Conservation (phyloP, 2,329 filamentous ascomycete genomes). For the Chaetomiaceae sp. region DNA sequence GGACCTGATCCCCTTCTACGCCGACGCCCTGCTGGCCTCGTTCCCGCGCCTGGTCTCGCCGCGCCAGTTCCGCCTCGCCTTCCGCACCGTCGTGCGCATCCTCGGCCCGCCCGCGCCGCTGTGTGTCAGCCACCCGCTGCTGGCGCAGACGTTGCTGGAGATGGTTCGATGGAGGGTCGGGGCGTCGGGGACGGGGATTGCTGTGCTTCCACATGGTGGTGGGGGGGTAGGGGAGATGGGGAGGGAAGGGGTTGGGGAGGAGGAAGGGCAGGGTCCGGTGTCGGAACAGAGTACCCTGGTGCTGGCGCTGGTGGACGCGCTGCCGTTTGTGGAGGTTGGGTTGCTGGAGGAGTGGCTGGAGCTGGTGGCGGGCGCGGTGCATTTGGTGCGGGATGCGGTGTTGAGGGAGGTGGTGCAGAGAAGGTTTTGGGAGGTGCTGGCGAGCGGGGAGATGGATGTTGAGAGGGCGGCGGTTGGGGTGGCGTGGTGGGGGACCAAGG, state of each 20-base stretch:
- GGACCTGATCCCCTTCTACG: slow-evolving; percentile 85
- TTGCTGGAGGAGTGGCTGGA: slow-evolving; percentile 77
- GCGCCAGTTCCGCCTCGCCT: slow-evolving; percentile 81
- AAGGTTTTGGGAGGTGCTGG: slow-evolving; percentile 73
- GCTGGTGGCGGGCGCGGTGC: slow-evolving; percentile 61
- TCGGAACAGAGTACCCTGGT: slow-evolving; percentile 75
- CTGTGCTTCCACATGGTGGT: slow-evolving; percentile 35
- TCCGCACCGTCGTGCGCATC: slow-evolving; percentile 77
- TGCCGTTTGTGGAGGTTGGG: slow-evolving; percentile 65
- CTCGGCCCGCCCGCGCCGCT: slow-evolving; percentile 73
- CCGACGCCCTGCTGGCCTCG: slow-evolving; percentile 70
- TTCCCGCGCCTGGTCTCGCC: slow-evolving; percentile 75
- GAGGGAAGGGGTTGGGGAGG: too few relatives aligned
- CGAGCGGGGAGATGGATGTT: slow-evolving; percentile 81
- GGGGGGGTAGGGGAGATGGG: too few relatives aligned
- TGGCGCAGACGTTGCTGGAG: slow-evolving; percentile 77
- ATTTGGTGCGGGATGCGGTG: slow-evolving; percentile 52
- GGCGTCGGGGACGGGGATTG: not conserved
- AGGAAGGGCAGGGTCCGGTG: slow-evolving; percentile 32
- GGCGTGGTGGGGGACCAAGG: slow-evolving; percentile 71
- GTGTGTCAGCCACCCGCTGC: slow-evolving; percentile 63
- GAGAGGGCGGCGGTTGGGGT: slow-evolving; percentile 73
- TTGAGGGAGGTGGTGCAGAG: slow-evolving; percentile 61
- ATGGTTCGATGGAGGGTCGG: slow-evolving; percentile 61
- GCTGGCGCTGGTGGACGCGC: slow-evolving; percentile 70